Base-by-base conservation (phyloP, 1,139 yeast species). In the Candida sojae region DNA sequence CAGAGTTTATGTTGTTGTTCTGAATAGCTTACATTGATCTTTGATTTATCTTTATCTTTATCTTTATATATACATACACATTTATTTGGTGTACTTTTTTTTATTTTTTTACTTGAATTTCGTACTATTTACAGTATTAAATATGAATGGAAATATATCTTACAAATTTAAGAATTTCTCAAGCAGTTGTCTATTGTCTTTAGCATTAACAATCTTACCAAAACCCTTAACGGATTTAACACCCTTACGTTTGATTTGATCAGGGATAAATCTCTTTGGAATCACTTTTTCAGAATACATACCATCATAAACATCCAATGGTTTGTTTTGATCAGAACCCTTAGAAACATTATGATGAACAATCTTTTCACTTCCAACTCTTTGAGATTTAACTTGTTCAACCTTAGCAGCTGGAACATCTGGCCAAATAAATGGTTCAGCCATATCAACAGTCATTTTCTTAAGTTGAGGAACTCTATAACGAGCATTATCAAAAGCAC, bases 371-470 rank as follows among this genome's bases (percentile, higher is more conserved):
- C 67, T 70, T 51, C 66, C 63, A 21, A 61, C 62, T 45, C 56
- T 57, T 44, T 61, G 61, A 33, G 57, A 41, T 31, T 58, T 56
- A 31, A 68, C 59, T 30, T 53, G 54, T 25, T 63, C 67, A 39
- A 63, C 64, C 43, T 63, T 46, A 23, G 57, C 65, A 29, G 56
- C 54, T 1, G 79, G 70, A 57, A 84, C 83, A 43, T 79, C 86
- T 3, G 98, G 98, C 97, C 97, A 92, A 44, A 91, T 79, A 62
- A 92, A 92, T 17, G 98, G 97, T 55, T 90, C 90, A 48, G 82
- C 83, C 93, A 92, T 87, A 60, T 90, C 97, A 47, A 91, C 86
- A 13, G 97, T 91, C 97, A 92, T 92, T 68, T 91, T 90, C 73
- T 92, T 92, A 58, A 81, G 80, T 69, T 90, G 97, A 2, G 96